Evolutionary conservation across 345 rosid species (phyloP).

Genomic region (Eutrema heterophyllum): DNA sequence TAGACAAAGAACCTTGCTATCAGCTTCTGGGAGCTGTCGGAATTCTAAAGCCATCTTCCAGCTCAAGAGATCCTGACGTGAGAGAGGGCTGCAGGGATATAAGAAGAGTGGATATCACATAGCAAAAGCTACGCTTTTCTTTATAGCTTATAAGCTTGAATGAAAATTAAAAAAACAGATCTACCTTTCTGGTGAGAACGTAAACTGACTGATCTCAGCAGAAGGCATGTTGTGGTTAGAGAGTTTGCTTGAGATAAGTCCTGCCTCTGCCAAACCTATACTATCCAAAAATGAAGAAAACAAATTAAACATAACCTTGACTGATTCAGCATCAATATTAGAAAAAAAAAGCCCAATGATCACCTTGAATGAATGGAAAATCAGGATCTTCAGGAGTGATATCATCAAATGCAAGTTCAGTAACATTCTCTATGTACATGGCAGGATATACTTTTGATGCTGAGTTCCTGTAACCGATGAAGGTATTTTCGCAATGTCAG

Average conservation of each 20-base stretch:
- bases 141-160: not conserved
- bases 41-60: constrained; percentile 97
- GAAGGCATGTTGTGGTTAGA: constrained; percentile 56
- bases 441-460: constrained; percentile 90
- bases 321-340: not conserved
- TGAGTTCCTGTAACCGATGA: constrained; percentile 51
- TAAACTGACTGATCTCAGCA: constrained; percentile 40
- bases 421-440: constrained; percentile 85
- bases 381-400: constrained; percentile 82
- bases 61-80: constrained; percentile 92
- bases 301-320: not conserved
- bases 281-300: constrained; percentile 25
- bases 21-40: constrained; percentile 78
- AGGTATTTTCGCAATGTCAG: not conserved
- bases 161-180: not conserved
- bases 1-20: constrained; percentile 54
- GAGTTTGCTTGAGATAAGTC: constrained; percentile 90
- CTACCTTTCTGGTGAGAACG: constrained; percentile 81
- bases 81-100: constrained; percentile 50
- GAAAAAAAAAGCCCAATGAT: not conserved
- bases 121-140: not conserved
- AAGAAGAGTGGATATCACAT: constrained; percentile 3
- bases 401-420: constrained; percentile 93
- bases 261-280: constrained; percentile 98
- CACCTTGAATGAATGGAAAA: constrained; percentile 93